These are phyloP conservation scores for Cucumis sativus DNA, from an alignment of 306 rosid genomes.

Conservation along the genomic window Cucumber_9930_V3 NC_026659.2:1010001-1010500, in stretches of 20 bases:
- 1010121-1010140: constrained; percentile 64
- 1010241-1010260: background rate
- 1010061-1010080: constrained; percentile 66
- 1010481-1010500: background rate
- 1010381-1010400: background rate
- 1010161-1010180: constrained; percentile 16
- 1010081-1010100: constrained; percentile 84
- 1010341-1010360: too few species aligned
- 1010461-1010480: background rate
- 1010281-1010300: background rate
- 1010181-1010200: background rate
- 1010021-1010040: constrained; percentile 96
- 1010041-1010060: constrained; percentile 58
- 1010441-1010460: too few species aligned
- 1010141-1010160: constrained; percentile 69
- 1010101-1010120: constrained; percentile 61
- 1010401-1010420: background rate
- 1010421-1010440: background rate
- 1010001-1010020: constrained; percentile 63
- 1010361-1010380: background rate
- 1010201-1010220: background rate
- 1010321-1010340: too few species aligned
- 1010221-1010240: too few species aligned
- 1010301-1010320: too few species aligned
- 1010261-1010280: background rate